phyloP scores from a whole-genome alignment of 23 red algal species.

The Gracilariopsis chorda region DNA sequence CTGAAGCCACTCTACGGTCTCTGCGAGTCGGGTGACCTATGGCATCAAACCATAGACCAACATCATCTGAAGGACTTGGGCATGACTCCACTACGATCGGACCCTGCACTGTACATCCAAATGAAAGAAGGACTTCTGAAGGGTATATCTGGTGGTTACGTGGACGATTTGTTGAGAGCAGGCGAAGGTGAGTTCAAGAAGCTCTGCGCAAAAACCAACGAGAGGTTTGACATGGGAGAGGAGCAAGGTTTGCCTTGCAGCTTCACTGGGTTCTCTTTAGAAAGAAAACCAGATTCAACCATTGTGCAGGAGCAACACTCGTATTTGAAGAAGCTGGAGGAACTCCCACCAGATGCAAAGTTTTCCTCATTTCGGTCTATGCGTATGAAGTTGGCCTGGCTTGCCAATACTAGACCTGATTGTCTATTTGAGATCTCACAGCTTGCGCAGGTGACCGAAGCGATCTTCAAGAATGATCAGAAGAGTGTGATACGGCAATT shows the following conservation, averaged over 20 bases:
- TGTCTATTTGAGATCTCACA: constrained; percentile 48
- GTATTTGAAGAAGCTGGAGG: constrained; percentile 40
- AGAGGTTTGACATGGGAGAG: constrained; percentile 35
- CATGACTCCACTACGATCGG: not conserved
- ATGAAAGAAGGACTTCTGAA: not conserved
- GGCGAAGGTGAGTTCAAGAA: not conserved
- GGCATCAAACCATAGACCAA: not conserved
- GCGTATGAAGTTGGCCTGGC: constrained; percentile 57
- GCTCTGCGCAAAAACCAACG: not conserved
- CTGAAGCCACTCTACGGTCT: constrained; percentile 18
- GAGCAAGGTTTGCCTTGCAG: not conserved
- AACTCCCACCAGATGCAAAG: not conserved
- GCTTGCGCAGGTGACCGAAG: constrained; percentile 18
- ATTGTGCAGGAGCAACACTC: constrained; percentile 8
- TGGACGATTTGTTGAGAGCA: constrained; percentile 36
- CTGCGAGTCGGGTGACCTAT: not conserved
- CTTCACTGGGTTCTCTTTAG: constrained; percentile 31
- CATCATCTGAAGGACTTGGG: not conserved
- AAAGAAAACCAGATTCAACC: not conserved
- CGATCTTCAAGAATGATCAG: not conserved
- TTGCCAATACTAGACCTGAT: constrained; percentile 29
- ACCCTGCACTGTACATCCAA: not conserved
- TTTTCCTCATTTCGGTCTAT: constrained; percentile 17
- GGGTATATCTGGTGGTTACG: constrained; percentile 7
- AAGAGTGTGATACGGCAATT: not conserved